Evolutionary conservation across 352 stramenopile species (phyloP).

Genomic region (Nothophytophthora sp.): DNA sequence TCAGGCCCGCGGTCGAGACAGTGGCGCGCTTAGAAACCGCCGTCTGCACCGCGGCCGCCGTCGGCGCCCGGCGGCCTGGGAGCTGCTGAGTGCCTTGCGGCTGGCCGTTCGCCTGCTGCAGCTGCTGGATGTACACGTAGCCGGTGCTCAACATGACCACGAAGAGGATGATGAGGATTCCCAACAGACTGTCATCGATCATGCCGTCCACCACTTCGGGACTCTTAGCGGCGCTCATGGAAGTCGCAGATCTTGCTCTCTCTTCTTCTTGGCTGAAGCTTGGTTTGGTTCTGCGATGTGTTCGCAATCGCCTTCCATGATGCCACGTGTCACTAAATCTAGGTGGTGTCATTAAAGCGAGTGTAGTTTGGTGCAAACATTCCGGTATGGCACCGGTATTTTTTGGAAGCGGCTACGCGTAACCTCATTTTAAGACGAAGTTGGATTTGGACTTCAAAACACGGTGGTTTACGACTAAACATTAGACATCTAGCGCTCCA

Average conservation of each 20-base stretch:
- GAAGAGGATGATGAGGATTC: slow-evolving; percentile 69
- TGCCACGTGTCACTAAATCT: slow-evolving; percentile 13
- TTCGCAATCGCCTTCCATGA: neutral
- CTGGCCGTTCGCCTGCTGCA: slow-evolving; percentile 25
- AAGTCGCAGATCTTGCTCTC: slow-evolving; percentile 1
- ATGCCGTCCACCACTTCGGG: slow-evolving; percentile 51
- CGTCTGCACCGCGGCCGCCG: slow-evolving; percentile 8
- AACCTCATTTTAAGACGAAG: neutral
- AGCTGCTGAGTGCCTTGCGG: slow-evolving; percentile 2
- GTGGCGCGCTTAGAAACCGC: slow-evolving; percentile 13
- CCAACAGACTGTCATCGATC: slow-evolving; percentile 71
- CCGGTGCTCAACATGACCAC: slow-evolving; percentile 72
- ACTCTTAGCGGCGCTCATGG: slow-evolving; percentile 31
- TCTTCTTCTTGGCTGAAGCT: neutral
- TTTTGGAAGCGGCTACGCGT: too few relatives aligned
- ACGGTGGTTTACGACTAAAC: too few relatives aligned
- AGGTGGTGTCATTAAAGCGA: neutral
- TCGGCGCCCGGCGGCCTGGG: slow-evolving; percentile 12
- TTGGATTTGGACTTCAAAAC: neutral
- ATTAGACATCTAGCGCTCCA: too few relatives aligned
- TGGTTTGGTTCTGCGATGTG: neutral
- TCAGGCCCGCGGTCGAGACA: slow-evolving; percentile 41
- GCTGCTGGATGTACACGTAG: slow-evolving; percentile 75
- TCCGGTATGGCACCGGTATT: too few relatives aligned
- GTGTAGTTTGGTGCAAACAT: too few relatives aligned